Base-by-base conservation (phyloP, 768 basidiomycete genomes). In the Lactarius akahatsu region DNA sequence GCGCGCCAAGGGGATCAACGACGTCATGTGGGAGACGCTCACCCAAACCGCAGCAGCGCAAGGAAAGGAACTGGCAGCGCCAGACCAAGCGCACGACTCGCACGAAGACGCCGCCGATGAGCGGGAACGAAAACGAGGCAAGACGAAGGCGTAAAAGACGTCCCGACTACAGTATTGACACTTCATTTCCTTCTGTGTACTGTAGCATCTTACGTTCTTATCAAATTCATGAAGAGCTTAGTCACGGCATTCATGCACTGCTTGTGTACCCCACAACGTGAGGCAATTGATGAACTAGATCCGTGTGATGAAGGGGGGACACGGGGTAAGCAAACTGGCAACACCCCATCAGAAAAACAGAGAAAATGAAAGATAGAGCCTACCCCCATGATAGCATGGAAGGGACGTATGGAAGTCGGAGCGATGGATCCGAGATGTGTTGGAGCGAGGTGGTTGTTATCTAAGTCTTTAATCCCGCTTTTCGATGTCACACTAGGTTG, bases 1-100 rank as follows among this genome's bases (percentile, higher is more conserved):
- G 32, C 88, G 86, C 74, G 96, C 96, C 5, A 93, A 94, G 73
- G 86, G 89, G n/a, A 82, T 97, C 66, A 98, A 97, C 71, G 94
- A 97, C 73, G 82, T 84, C 61, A 96, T 97, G 89, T 97, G 96
- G 96, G 89, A 91, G 70, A 85, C 83, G 2, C 84, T 94, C 1
- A 90, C 96, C 34, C 87, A 90, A 69, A 83, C 78, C 55, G 76
- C 87, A 16, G 77, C 89, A 3, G 73, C 76, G n/a, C 77, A 77
- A 57, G 75, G 75, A 47, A 74, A 76, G 69, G 67, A 69, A 40
- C 71, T 72, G 38, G 67, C 30, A 11, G 50, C 58, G 58, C 52
- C 43, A n/a, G 62, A 32, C 28, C 58, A 59, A 41, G 43, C 56
- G 34, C 43, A 54, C 26, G 66, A 67, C 41, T 59, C 66, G 66